phyloP scores from a whole-genome alignment of 2,329 filamentous ascomycete genomes.

The Nigrospora sphaerica region DNA sequence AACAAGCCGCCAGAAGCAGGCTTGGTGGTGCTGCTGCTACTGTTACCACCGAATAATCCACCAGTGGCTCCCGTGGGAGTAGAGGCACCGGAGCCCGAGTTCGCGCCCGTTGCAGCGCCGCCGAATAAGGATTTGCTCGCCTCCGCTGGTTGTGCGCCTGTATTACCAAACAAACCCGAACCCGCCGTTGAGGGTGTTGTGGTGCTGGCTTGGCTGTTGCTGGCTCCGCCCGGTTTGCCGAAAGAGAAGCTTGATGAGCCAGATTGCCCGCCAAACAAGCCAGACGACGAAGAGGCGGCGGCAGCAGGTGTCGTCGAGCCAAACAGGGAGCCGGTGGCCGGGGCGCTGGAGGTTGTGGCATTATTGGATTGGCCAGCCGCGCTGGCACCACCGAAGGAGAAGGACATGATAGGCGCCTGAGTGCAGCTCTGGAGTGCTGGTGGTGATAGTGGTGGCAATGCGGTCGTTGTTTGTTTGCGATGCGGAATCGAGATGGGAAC shows the following conservation, averaged over 20 bases:
- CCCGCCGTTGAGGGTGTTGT: slow-evolving; percentile 12
- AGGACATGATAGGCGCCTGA: slow-evolving; percentile 19
- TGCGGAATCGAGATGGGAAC: not conserved
- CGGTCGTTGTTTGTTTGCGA: not conserved
- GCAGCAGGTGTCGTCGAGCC: slow-evolving; percentile 20
- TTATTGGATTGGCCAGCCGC: slow-evolving; percentile 19
- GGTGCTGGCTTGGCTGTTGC: slow-evolving; percentile 8
- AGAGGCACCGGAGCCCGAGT: slow-evolving; percentile 15
- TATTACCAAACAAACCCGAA: slow-evolving; percentile 25
- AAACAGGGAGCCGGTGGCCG: slow-evolving; percentile 34
- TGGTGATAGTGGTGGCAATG: not conserved
- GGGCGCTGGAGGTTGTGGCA: slow-evolving; percentile 30
- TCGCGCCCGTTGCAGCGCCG: slow-evolving; percentile 9
- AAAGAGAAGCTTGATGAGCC: slow-evolving; percentile 34
- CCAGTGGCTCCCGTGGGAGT: slow-evolving; percentile 13
- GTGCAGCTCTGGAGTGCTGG: slow-evolving; percentile 6
- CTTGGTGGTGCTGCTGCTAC: slow-evolving; percentile 8
- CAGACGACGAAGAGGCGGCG: slow-evolving; percentile 9
- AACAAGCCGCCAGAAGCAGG: not conserved
- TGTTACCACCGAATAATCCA: slow-evolving; percentile 16
- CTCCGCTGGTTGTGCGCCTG: slow-evolving; percentile 20
- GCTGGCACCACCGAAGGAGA: slow-evolving; percentile 24
- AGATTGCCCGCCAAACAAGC: slow-evolving; percentile 21
- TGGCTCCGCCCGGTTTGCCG: slow-evolving; percentile 15
- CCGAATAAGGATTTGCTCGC: slow-evolving; percentile 22